Base-by-base conservation (phyloP, 371 early-diverging fungal genomes). In the Enterospora canceri region DNA sequence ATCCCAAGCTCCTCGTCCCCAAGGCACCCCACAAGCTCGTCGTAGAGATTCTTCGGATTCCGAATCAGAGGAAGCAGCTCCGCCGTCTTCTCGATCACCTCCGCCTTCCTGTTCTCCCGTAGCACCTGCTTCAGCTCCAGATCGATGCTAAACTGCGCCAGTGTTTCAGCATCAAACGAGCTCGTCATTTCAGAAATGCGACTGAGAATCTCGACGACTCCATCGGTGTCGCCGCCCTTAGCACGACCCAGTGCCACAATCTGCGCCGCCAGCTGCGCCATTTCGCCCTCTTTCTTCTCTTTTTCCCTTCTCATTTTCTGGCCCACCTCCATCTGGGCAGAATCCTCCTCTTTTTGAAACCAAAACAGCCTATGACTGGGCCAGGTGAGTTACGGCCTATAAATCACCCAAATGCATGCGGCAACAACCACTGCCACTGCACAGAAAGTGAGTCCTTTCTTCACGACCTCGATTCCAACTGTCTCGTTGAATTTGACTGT, bases 21-120 rank as follows among this genome's bases (percentile, higher is more conserved):
- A 28, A 19, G 1, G 47, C 29, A 58, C 5, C 16, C 18, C 2
- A 12, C 29, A 21, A 62, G 32, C 8, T 60, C 56, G 26, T 56
- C 56, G 29, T 58, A 40, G 2, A 71, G 32, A 57, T 40, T 40
- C n/a, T 40, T 40, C n/a, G 40, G 40, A 12, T 40, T n/a, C n/a
- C n/a, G 12, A 12, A 40, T 40, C 40, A 40, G n/a, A 12, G 40
- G 40, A 12, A 40, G n/a, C n/a, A 40, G n/a, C 8, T 40, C n/a
- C 8, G 12, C n/a, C n/a, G n/a, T 12, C 40, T 40, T 40, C n/a
- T 40, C 40, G 8, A 40, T 40, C 8, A 40, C 8, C n/a, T 12
- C n/a, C 8, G 40, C n/a, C 40, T 12, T 40, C 8, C n/a, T 12
- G n/a, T 40, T 12, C n/a, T 12, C n/a, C n/a, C 8, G 8, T 40